These are phyloP conservation scores for Chaetomidium leptoderma DNA, from an alignment of 495 filamentous ascomycete species.

Conservation along the genomic window DNA sequence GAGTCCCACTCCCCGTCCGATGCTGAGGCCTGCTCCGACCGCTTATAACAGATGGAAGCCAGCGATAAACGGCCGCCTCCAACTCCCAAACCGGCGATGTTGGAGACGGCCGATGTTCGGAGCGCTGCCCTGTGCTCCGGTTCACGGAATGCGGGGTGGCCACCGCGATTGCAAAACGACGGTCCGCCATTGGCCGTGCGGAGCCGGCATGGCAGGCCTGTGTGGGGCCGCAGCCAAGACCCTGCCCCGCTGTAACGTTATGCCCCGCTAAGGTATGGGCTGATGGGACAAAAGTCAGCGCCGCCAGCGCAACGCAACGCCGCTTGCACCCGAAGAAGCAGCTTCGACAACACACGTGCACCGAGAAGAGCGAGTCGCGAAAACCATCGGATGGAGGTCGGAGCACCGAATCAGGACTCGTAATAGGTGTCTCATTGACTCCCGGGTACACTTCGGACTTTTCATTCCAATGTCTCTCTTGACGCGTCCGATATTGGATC, in stretches of 20 bases:
- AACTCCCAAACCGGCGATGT: slow-evolving; percentile 13
- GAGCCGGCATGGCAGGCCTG: not conserved
- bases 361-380: not conserved
- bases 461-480: no score
- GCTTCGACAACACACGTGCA: slow-evolving; percentile 1
- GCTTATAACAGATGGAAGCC: not conserved
- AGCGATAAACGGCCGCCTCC: slow-evolving; percentile 6
- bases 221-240: slow-evolving; percentile 5
- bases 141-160: slow-evolving; percentile 40
- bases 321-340: slow-evolving; percentile 4
- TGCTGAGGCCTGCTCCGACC: not conserved
- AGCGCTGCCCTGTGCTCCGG: slow-evolving; percentile 29
- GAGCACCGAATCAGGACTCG: no score
- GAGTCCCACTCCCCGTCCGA: not conserved
- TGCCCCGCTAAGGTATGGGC: no score
- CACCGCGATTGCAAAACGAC: slow-evolving; percentile 32
- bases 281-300: not conserved
- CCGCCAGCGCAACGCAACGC: no score
- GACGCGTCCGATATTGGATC: not conserved
- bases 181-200: slow-evolving; percentile 25
- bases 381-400: not conserved
- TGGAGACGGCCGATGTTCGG: slow-evolving; percentile 32
- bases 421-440: no score
- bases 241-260: not conserved
- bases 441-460: no score